Conservation (phyloP, 805 yeast species). For the Saturnispora galanensis region DNA sequence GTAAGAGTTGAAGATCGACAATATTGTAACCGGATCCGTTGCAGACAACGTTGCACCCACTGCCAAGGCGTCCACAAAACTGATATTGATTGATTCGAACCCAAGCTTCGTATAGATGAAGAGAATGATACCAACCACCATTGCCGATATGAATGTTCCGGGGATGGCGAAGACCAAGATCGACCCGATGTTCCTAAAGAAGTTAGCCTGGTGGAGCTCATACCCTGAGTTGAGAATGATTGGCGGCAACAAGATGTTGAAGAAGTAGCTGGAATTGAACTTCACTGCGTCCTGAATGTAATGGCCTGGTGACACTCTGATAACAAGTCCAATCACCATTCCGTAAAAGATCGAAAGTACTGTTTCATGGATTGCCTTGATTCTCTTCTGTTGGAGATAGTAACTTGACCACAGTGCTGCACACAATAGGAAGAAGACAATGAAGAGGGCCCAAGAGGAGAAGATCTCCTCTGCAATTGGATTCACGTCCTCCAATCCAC, state of each 20-base stretch:
- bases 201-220: conserved; percentile 91
- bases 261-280: conserved; percentile 88
- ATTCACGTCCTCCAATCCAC: conserved; percentile 48
- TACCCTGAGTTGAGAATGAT: conserved; percentile 94
- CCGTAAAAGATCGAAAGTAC: conserved; percentile 94
- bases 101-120: conserved; percentile 90
- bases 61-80: conserved; percentile 94
- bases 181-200: conserved; percentile 84
- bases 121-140: conserved; percentile 80
- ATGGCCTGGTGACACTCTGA: conserved; percentile 90
- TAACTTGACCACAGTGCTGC: conserved; percentile 94
- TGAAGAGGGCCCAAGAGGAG: conserved; percentile 95
- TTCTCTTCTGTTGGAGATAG: conserved; percentile 80
- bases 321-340: conserved; percentile 87
- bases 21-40: conserved; percentile 95
- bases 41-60: conserved; percentile 98
- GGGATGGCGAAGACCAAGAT: conserved; percentile 92
- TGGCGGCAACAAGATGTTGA: conserved; percentile 90
- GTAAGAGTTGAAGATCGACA: conserved; percentile 93
- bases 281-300: conserved; percentile 95
- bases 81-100: conserved; percentile 74
- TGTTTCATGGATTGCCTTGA: conserved; percentile 95
- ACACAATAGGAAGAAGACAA: conserved; percentile 66
- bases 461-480: conserved; percentile 93
- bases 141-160: conserved; percentile 88